These are phyloP conservation scores for Phaeophleospora eucalypticola DNA, from an alignment of 2,329 filamentous ascomycete genomes.

Conservation along the genomic window DNA sequence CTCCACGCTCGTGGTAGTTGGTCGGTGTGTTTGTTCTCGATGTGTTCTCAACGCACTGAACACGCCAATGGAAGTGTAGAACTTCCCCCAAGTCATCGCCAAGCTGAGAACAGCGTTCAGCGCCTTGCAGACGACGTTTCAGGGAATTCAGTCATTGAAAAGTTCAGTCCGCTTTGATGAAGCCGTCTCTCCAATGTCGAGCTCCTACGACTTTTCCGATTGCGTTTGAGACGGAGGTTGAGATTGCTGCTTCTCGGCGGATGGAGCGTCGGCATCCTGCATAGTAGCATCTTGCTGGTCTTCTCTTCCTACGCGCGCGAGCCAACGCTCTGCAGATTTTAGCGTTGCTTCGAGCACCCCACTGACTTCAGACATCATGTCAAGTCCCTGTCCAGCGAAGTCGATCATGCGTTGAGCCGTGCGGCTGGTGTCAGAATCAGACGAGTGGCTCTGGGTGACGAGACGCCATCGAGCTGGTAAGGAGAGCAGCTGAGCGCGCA, in stretches of 20 bases:
- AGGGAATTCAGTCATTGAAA: too few relatives aligned
- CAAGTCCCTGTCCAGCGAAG: conserved; percentile 82
- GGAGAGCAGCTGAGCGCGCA: conserved; percentile 77
- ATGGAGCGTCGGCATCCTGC: not conserved
- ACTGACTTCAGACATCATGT: conserved; percentile 91
- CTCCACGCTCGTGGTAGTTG: too few relatives aligned
- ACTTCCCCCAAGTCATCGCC: too few relatives aligned
- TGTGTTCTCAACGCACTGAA: too few relatives aligned
- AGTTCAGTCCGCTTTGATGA: too few relatives aligned
- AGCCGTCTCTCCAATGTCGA: not conserved
- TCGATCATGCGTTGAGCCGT: conserved; percentile 74
- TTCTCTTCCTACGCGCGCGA: conserved; percentile 49
- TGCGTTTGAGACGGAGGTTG: not conserved
- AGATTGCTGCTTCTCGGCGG: not conserved
- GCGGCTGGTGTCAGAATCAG: conserved; percentile 45
- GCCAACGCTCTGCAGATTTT: conserved; percentile 86
- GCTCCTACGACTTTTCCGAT: not conserved
- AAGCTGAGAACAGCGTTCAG: too few relatives aligned
- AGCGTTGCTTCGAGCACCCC: conserved; percentile 85
- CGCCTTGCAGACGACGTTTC: too few relatives aligned
- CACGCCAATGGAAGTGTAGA: too few relatives aligned
- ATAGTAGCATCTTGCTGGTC: conserved; percentile 1
- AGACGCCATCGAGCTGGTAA: conserved; percentile 78
- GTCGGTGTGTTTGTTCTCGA: too few relatives aligned
- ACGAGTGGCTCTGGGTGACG: conserved; percentile 48